phyloP scores from a whole-genome alignment of 1,284 basidiomycete genomes.

The Malassezia japonica region DNA sequence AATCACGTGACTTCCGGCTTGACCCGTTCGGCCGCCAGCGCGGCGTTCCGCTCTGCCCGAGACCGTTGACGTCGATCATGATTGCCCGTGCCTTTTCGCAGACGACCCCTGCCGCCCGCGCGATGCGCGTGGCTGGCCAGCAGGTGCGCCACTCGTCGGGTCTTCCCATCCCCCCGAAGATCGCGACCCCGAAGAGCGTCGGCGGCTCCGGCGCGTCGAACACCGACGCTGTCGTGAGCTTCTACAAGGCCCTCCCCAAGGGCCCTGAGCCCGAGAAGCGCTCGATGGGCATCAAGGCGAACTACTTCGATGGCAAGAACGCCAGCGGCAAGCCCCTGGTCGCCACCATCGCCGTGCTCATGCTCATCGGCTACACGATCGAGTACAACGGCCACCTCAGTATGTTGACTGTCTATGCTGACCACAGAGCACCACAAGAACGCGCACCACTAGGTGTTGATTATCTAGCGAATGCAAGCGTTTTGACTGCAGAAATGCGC shows the following conservation, averaged over 20 bases:
- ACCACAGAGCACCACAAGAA: slow-evolving; percentile 30
- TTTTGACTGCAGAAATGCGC: too few relatives aligned
- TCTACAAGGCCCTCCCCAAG: slow-evolving; percentile 83
- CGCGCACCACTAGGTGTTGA: slow-evolving; percentile 21
- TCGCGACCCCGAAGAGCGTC: slow-evolving; percentile 78
- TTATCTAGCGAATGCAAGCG: too few relatives aligned
- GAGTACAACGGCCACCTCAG: slow-evolving; percentile 38
- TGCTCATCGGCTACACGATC: slow-evolving; percentile 61
- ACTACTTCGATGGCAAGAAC: slow-evolving; percentile 75
- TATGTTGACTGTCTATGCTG: slow-evolving; percentile 15
- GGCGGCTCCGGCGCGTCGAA: slow-evolving; percentile 71
- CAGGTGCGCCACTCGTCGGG: slow-evolving; percentile 30
- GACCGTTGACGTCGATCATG: slow-evolving; percentile 10
- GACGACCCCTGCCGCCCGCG: slow-evolving; percentile 12
- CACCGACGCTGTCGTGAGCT: slow-evolving; percentile 74
- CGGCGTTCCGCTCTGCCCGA: not conserved
- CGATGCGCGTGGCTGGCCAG: slow-evolving; percentile 16
- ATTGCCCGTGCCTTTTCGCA: slow-evolving; percentile 15
- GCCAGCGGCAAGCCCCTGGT: slow-evolving; percentile 67
- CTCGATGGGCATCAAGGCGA: slow-evolving; percentile 62
- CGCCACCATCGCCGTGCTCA: slow-evolving; percentile 63
- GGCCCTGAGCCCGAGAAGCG: slow-evolving; percentile 57
- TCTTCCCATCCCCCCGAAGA: slow-evolving; percentile 77
- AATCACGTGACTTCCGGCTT: slow-evolving; percentile 13
- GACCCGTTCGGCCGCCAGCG: slow-evolving; percentile 10